phyloP scores from a whole-genome alignment of 2,329 filamentous ascomycete genomes.

The Colletotrichum somersetense region DNA sequence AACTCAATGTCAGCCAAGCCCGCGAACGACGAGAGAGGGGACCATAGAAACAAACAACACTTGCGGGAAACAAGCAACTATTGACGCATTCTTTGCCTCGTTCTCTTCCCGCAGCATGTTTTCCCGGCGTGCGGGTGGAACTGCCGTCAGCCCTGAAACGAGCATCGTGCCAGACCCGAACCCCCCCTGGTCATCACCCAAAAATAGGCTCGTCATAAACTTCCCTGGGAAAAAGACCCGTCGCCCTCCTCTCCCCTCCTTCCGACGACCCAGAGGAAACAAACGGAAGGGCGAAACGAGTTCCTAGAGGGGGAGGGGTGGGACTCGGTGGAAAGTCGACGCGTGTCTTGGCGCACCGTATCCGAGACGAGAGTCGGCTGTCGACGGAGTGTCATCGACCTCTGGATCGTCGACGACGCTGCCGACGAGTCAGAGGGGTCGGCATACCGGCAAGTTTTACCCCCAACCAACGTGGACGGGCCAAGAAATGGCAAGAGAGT shows the following conservation, averaged over 20 bases:
- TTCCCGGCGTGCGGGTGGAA: not conserved
- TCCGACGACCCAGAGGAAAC: not conserved
- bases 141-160: not conserved
- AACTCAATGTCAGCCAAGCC: not conserved
- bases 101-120: not conserved
- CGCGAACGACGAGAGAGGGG: not conserved
- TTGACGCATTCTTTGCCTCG: not conserved
- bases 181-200: not conserved
- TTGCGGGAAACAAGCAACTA: not conserved
- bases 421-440: not conserved
- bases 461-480: not conserved
- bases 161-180: not conserved
- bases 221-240: not conserved
- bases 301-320: too few relatives aligned
- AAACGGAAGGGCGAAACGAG: not conserved
- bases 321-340: not conserved
- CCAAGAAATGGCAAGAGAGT: not conserved
- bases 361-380: not conserved
- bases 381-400: not conserved
- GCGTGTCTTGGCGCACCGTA: not conserved
- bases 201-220: constrained; percentile 8
- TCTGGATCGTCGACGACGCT: not conserved
- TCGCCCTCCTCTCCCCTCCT: not conserved
- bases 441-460: not conserved
- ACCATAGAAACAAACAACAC: not conserved